A percentile compares a stretch with the other conserved stretches of the same genome.
Conservation (phyloP, 176 grass and related monocot species). For the Cenchrus purpureus region DNA sequence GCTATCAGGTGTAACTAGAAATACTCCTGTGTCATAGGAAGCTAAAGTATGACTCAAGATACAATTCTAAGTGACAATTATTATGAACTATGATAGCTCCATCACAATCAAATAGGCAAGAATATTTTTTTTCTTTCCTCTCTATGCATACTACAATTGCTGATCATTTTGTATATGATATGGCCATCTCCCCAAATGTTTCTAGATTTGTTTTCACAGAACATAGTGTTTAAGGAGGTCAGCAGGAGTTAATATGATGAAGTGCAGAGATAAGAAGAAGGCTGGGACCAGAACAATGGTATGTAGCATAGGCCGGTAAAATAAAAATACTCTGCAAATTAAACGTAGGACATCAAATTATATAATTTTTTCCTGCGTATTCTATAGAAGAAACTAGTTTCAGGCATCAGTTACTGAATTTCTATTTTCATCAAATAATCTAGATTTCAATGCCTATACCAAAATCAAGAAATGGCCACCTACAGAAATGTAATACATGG, state of each 20-base stretch:
- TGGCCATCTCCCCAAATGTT: neutral
- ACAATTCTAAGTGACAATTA: too few species aligned
- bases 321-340: neutral
- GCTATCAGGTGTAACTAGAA: too few species aligned
- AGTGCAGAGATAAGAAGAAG: neutral
- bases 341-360: neutral
- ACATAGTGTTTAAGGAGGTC: slow-evolving; percentile 3
- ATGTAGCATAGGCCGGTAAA: neutral
- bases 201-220: neutral
- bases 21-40: too few species aligned
- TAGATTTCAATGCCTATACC: neutral
- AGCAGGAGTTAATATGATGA: neutral
- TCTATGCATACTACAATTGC: neutral
- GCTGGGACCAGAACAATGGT: neutral
- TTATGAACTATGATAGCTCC: too few species aligned
- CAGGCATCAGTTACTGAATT: neutral
- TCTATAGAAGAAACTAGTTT: neutral
- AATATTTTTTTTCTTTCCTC: too few species aligned
- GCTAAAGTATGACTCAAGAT: too few species aligned
- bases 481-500: too few species aligned
- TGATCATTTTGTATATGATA: neutral
- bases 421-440: neutral
- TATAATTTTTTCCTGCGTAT: neutral
- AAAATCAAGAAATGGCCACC: neutral
- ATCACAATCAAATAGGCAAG: too few species aligned